A percentile compares a stretch with the other conserved stretches of the same genome.
Evolutionary conservation across 352 stramenopile species (phyloP).

Genomic region (Phytophthora ohioensis): DNA sequence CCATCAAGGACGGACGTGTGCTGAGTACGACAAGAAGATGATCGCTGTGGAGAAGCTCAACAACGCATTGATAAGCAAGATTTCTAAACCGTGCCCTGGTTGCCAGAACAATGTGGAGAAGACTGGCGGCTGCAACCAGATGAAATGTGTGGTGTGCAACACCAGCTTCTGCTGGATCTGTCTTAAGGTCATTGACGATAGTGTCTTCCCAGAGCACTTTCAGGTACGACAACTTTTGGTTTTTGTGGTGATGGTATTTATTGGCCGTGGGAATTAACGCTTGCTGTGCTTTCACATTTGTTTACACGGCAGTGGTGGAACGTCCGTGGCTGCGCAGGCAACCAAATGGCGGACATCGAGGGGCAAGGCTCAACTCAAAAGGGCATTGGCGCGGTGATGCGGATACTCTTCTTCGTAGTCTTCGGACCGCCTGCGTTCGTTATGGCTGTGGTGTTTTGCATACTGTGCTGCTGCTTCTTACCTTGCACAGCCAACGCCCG

Average conservation of each 20-base stretch:
- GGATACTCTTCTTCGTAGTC: conserved; percentile 67
- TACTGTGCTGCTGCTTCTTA: conserved; percentile 74
- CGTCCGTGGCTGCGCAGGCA: conserved; percentile 70
- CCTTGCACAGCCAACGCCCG: conserved; percentile 59
- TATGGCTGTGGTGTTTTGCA: conserved; percentile 59
- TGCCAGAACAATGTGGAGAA: conserved; percentile 93
- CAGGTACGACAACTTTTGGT: conserved; percentile 42
- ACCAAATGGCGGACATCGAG: conserved; percentile 76
- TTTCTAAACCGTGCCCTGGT: conserved; percentile 87
- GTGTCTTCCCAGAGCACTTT: conserved; percentile 90
- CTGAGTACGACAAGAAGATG: conserved; percentile 80
- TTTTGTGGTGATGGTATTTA: not conserved
- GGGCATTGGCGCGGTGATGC: conserved; percentile 45
- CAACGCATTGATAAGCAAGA: conserved; percentile 76
- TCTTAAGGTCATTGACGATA: conserved; percentile 79
- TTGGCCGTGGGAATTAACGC: not conserved
- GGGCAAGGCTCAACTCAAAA: conserved; percentile 51
- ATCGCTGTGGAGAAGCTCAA: conserved; percentile 89
- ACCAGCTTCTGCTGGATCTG: conserved; percentile 93
- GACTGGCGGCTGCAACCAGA: conserved; percentile 92
- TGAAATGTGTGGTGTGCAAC: conserved; percentile 86
- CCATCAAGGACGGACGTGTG: conserved; percentile 72
- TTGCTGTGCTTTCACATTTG: not conserved
- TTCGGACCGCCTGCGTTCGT: conserved; percentile 72
- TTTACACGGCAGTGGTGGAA: conserved; percentile 75